Evolutionary conservation across 2,329 filamentous ascomycete genomes (phyloP).

Genomic region (Fusarium globosum): DNA sequence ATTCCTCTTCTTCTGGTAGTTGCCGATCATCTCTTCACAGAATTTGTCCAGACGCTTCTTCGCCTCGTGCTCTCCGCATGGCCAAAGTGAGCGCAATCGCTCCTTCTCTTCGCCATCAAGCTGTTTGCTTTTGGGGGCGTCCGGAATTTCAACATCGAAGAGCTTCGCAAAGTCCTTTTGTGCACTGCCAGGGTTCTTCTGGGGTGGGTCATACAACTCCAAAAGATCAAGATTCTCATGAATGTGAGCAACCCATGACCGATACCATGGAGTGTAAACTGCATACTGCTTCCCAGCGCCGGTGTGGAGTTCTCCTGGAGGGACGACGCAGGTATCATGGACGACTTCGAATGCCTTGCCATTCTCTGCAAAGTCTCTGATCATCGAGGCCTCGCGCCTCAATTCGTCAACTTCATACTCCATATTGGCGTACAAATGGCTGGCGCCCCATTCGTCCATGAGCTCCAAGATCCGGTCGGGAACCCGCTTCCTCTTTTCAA

Average conservation of each 20-base stretch:
- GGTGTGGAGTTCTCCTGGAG: conserved; percentile 74
- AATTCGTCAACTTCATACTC: conserved; percentile 95
- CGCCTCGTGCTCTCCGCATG: conserved; percentile 80
- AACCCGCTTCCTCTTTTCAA: conserved; percentile 72
- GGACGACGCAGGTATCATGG: conserved; percentile 86
- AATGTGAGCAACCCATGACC: conserved; percentile 78
- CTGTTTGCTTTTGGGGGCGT: conserved; percentile 70
- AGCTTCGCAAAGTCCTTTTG: conserved; percentile 62
- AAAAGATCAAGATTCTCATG: conserved; percentile 76
- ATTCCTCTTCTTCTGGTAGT: conserved; percentile 74
- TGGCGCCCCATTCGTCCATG: conserved; percentile 77
- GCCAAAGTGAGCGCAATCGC: conserved; percentile 71
- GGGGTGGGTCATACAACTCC: conserved; percentile 64
- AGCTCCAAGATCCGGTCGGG: conserved; percentile 71
- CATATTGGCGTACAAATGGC: conserved; percentile 82
- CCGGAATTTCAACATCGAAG: conserved; percentile 71
- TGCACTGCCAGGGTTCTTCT: conserved; percentile 48
- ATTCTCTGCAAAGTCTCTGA: conserved; percentile 68
- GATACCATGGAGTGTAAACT: conserved; percentile 86
- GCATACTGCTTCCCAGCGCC: conserved; percentile 82
- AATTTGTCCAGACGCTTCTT: conserved; percentile 72
- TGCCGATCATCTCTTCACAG: conserved; percentile 69
- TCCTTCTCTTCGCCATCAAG: conserved; percentile 69
- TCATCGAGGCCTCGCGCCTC: conserved; percentile 76
- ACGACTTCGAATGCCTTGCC: conserved; percentile 76